Base-by-base conservation (phyloP, 768 basidiomycete species). In the Russula sp. region DNA sequence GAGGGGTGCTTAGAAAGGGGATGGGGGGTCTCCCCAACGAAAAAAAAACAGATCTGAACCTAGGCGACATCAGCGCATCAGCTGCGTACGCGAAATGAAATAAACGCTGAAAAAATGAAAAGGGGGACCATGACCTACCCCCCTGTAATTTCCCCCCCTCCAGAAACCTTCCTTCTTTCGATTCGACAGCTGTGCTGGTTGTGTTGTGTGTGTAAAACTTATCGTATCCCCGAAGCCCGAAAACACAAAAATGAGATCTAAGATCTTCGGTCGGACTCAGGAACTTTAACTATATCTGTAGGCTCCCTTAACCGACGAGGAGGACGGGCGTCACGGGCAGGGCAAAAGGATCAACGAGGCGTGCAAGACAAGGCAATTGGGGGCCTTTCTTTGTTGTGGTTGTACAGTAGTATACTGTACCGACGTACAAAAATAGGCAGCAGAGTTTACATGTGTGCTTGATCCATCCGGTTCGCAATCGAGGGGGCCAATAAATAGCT, bases 341-440 rank as follows among this genome's bases (percentile, higher is more conserved):
- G n/a, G n/a, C n/a, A n/a, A n/a, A 53, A 44, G 24, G 42, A 26
- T 36, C 62, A 63, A 63, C 28, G 63, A 59, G 58, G 57, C 22
- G 9, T 6, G 32, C 51, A 40, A 38, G n/a, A n/a, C n/a, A n/a
- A n/a, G n/a, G n/a, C n/a, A n/a, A n/a, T n/a, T n/a, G n/a, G n/a
- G n/a, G 50, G 14, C 13, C 5, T 2, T 51, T 32, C 32, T 34
- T 34, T 34, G 34, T 34, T n/a, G n/a, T n/a, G n/a, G n/a, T n/a
- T n/a, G 11, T 34, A 34, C 10, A 2, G 11, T 50, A 30, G 56
- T 36, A 28, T 38, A 10, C 32, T n/a, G n/a, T n/a, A n/a, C n/a
- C n/a, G n/a, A n/a, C 38, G 18, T 50, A 59, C 28, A 49, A 50
- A 16, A 28, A 34, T 24, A 58, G 18, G n/a, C 50, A 32, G n/a